Evolutionary conservation across 2,329 filamentous ascomycete genomes (phyloP).

Genomic region (Coniosporium tulheliwenetii): DNA sequence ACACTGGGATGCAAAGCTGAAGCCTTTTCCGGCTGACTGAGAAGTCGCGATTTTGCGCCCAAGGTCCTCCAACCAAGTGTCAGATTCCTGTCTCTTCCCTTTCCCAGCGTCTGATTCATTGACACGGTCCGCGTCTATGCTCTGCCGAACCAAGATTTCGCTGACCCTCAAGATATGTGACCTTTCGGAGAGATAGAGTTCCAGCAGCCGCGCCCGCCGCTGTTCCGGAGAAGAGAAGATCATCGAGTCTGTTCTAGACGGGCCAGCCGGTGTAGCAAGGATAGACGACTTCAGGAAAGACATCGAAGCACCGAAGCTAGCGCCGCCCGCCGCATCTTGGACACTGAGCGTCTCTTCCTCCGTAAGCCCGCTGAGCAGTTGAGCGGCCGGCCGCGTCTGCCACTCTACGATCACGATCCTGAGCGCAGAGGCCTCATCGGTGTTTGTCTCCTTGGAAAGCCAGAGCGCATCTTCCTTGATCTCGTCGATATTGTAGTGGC

Average conservation of each 20-base stretch:
- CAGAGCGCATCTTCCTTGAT: conserved; percentile 77
- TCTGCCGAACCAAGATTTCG: conserved; percentile 25
- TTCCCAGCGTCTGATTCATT: not conserved
- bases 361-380: conserved; percentile 57
- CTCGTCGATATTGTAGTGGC: conserved; percentile 56
- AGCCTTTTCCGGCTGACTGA: too few species aligned
- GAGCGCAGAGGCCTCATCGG: conserved; percentile 72
- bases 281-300: conserved; percentile 25
- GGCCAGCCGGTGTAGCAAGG: not conserved
- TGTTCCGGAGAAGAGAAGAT: conserved; percentile 48
- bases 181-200: conserved; percentile 57
- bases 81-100: conserved; percentile 5
- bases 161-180: conserved; percentile 50
- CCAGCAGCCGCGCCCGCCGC: conserved; percentile 51
- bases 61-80: conserved; percentile 1
- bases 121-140: conserved; percentile 1
- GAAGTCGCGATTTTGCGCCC: not conserved
- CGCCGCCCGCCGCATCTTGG: conserved; percentile 54
- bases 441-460: conserved; percentile 61
- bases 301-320: conserved; percentile 41
- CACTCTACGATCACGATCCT: conserved; percentile 70
- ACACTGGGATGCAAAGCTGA: conserved; percentile 2
- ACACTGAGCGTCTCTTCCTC: conserved; percentile 65
- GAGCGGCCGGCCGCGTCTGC: conserved; percentile 60
- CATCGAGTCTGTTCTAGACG: conserved; percentile 6